These are phyloP conservation scores for Liquidambar formosana DNA, from an alignment of 164 flowering plant genomes.

Conservation along the genomic window DNA sequence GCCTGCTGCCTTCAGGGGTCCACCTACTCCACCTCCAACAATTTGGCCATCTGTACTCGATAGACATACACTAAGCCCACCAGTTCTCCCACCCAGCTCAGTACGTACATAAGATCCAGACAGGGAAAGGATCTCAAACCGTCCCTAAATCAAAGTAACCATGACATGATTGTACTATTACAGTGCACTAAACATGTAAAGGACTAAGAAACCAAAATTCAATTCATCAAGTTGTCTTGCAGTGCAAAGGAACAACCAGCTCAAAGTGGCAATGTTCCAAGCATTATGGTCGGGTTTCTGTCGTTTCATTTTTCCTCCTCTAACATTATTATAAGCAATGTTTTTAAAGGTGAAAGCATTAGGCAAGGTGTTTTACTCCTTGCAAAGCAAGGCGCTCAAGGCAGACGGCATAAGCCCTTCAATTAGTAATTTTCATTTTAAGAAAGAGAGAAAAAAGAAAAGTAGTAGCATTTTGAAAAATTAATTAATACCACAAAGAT, in stretches of 20 bases:
- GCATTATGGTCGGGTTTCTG: too few relatives aligned
- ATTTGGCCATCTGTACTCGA: constrained; percentile 74
- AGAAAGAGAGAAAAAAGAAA: too few relatives aligned
- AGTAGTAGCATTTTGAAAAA: too few relatives aligned
- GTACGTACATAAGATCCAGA: constrained; percentile 79
- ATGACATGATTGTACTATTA: not conserved
- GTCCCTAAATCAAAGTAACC: constrained; percentile 54
- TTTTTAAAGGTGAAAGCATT: too few relatives aligned
- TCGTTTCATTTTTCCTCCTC: too few relatives aligned
- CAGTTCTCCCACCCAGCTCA: constrained; percentile 68
- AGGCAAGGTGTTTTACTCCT: too few relatives aligned
- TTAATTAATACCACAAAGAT: too few relatives aligned
- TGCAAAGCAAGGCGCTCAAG: too few relatives aligned
- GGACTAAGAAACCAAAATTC: not conserved
- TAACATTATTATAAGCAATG: too few relatives aligned
- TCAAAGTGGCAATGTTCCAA: not conserved
- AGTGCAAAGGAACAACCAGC: not conserved
- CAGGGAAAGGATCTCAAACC: constrained; percentile 77
- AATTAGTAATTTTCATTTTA: too few relatives aligned
- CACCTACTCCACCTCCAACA: constrained; percentile 88
- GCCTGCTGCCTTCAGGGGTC: constrained; percentile 78
- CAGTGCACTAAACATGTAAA: not conserved
- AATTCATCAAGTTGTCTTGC: not conserved
- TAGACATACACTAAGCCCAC: constrained; percentile 87
- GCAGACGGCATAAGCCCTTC: too few relatives aligned